phyloP scores from a whole-genome alignment of 164 flowering plant genomes.

The Echeveria elegans region DNA sequence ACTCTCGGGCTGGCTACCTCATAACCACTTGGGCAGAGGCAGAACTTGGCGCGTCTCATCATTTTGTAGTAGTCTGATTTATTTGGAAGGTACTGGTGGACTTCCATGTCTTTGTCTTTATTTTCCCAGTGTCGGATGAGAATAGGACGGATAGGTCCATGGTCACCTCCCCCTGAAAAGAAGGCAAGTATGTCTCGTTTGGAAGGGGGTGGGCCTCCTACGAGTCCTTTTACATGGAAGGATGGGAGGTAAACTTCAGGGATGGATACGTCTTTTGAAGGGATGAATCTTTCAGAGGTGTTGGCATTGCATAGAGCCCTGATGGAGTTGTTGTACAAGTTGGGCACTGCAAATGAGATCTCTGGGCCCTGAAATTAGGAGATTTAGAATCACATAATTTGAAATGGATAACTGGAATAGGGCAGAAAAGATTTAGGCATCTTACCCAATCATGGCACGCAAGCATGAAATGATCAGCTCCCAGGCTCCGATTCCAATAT shows the following conservation, averaged over 20 bases:
- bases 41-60: constrained; percentile 45
- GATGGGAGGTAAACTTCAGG: constrained; percentile 51
- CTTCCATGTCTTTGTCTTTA: constrained; percentile 38
- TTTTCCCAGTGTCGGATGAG: constrained; percentile 54
- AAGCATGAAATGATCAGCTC: constrained; percentile 9
- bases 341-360: constrained; percentile 30
- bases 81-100: constrained; percentile 48
- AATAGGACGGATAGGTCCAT: constrained; percentile 57
- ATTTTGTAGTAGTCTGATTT: constrained; percentile 36
- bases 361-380: constrained; percentile 42
- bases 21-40: constrained; percentile 68
- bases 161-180: constrained; percentile 55
- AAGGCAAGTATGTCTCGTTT: constrained; percentile 43
- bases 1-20: constrained; percentile 69
- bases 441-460: constrained; percentile 11
- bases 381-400: not conserved
- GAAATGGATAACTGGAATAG: too few relatives aligned
- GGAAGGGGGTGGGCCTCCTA: constrained; percentile 55
- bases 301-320: constrained; percentile 66
- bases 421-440: not conserved
- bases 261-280: constrained; percentile 48
- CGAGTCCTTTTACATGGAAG: constrained; percentile 20
- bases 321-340: constrained; percentile 38
- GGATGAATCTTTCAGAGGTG: constrained; percentile 48
- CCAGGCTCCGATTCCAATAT: constrained; percentile 9